phyloP scores from a whole-genome alignment of 805 yeast species.

The Torulaspora microellipsoides region DNA sequence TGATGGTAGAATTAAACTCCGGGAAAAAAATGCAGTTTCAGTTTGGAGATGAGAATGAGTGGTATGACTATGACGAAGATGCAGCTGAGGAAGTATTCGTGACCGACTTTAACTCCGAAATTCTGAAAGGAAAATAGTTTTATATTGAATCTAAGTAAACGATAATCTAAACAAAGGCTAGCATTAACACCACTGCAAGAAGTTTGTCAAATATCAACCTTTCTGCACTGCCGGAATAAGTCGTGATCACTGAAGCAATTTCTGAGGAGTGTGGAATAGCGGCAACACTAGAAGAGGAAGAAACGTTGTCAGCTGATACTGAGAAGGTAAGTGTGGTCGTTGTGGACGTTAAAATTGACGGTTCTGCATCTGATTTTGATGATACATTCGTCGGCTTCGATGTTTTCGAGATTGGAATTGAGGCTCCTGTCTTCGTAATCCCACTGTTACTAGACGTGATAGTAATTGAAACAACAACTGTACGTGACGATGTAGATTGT shows the following conservation, averaged over 20 bases:
- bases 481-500: constrained; percentile 1
- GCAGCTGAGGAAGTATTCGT: constrained; percentile 76
- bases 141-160: constrained; percentile 4
- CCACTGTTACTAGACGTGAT: constrained; percentile 1
- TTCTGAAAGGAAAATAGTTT: constrained; percentile 37
- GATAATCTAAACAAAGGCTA: constrained; percentile 1
- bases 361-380: not conserved
- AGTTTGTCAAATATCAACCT: not conserved
- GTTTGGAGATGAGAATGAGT: constrained; percentile 76
- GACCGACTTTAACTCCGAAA: constrained; percentile 65
- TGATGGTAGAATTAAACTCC: constrained; percentile 20
- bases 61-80: constrained; percentile 93
- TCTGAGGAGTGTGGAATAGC: not conserved
- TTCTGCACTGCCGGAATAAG: constrained; percentile 2
- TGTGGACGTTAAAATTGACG: not conserved
- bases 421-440: not conserved
- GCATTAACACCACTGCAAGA: constrained; percentile 2
- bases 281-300: not conserved
- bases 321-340: too few species aligned
- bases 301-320: too few species aligned
- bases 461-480: constrained; percentile 5
- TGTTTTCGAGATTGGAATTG: not conserved
- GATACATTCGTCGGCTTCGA: not conserved
- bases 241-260: not conserved
- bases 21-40: constrained; percentile 27